These are phyloP conservation scores for Eucalyptus fibrosa DNA, from an alignment of 345 rosid species.

Conservation along the genomic window DNA sequence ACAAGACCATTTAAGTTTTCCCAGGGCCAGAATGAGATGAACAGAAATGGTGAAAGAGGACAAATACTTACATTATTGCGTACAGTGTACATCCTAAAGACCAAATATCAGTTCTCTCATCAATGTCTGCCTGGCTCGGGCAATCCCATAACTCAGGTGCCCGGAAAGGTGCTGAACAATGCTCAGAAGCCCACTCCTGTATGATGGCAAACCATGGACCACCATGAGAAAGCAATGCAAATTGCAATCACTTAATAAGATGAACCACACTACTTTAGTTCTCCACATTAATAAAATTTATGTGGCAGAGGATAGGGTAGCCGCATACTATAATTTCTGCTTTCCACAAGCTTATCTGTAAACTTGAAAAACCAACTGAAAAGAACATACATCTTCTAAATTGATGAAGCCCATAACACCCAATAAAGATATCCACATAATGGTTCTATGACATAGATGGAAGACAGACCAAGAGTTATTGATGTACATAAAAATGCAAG, in stretches of 20 bases:
- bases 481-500: not conserved
- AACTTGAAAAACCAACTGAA: not conserved
- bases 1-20: not conserved
- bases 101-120: conserved; percentile 98
- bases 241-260: not conserved
- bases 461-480: not conserved
- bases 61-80: conserved; percentile 72
- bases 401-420: not conserved
- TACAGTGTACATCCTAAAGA: conserved; percentile 97
- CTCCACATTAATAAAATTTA: not conserved
- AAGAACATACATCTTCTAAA: not conserved
- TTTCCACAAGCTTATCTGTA: not conserved
- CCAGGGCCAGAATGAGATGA: not conserved
- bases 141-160: conserved; percentile 99
- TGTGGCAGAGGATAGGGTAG: not conserved
- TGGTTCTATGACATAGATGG: not conserved
- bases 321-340: not conserved
- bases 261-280: not conserved
- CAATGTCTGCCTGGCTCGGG: conserved; percentile 89
- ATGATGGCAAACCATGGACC: not conserved
- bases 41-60: not conserved
- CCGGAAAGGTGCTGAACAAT: conserved; percentile 94
- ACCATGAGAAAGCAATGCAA: not conserved
- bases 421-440: not conserved
- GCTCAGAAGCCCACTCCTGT: conserved; percentile 97